Evolutionary conservation across 305 asterid genomes (phyloP), one percentile per base, ranked within the genome.

Genomic region (Coffea humblotiana): DNA sequence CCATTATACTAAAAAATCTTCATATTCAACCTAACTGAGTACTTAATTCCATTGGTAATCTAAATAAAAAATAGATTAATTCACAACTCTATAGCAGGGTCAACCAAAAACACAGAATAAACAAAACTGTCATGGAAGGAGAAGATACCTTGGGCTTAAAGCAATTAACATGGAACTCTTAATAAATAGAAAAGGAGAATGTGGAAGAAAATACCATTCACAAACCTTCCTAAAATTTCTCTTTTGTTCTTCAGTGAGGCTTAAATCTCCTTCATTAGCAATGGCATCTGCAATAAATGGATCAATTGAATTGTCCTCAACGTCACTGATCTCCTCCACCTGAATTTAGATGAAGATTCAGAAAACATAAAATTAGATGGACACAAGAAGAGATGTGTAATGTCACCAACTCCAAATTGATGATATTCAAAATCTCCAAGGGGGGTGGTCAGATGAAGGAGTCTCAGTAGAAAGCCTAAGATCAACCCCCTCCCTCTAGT

Each of bases 291-390:
- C 96, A 52, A 91, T 83, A 86, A 95, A 91, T 72, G 97, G 97
- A 82, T 92, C 95, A 84, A 79, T 52, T 68, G 91, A 86, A 77
- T 84, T 81, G 74, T 80, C 93, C 80, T 91, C 97, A 74, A 95
- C 81, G 69, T 93, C 99, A 88, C 89, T 93, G 81, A 95, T 95
- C 89, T 95, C 99, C 92, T 95, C 99, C 79, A 95, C 99, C 98
- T 94, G 85, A 32, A 71, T 19, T 25, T 2, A 37, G 11, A 52
- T 52, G 43, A 71, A 71, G 48, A 61, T 69, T 51, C 61, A 58
- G 35, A 69, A 51, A 66, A 48, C 78, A 15, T 49, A 80, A 58
- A 51, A 65, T 25, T 1, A 45, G 73, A 29, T 12, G 64, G 29
- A 29, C 3, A 65, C 37, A 68, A 32, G 27, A 66, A 23, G 43